Conservation (phyloP, 768 basidiomycete species). For the Tubosaeta brunneosetosa region DNA sequence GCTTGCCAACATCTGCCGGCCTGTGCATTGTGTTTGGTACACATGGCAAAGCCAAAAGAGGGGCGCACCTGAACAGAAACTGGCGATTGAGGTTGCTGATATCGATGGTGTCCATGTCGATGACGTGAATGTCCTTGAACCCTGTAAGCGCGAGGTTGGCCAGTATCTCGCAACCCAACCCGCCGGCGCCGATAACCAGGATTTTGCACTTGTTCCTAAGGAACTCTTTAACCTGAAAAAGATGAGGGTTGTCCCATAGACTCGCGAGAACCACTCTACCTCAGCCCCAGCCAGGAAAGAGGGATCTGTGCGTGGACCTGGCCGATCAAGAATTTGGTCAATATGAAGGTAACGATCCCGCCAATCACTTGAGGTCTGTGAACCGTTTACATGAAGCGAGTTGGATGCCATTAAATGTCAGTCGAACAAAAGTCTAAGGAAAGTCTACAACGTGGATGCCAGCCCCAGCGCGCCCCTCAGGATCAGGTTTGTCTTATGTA, state of each 20-base stretch:
- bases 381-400: constrained; percentile 33
- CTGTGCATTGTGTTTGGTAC: constrained; percentile 35
- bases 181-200: constrained; percentile 96
- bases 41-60: neutral
- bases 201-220: constrained; percentile 83
- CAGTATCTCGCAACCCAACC: constrained; percentile 95
- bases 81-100: constrained; percentile 98
- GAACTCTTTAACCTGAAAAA: constrained; percentile 75
- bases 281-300: constrained; percentile 77
- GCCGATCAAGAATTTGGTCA: constrained; percentile 78
- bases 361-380: constrained; percentile 41
- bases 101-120: constrained; percentile 99
- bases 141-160: constrained; percentile 94
- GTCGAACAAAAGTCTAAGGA: constrained; percentile 8
- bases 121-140: constrained; percentile 98
- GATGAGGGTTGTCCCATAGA: neutral
- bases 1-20: constrained; percentile 84
- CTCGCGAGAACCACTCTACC: constrained; percentile 39
- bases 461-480: neutral
- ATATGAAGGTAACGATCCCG: constrained; percentile 70
- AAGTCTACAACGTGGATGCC: constrained; percentile 7
- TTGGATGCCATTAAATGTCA: constrained; percentile 21
- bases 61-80: constrained; percentile 85
- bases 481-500: constrained; percentile 22
- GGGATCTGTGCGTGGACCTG: constrained; percentile 87